A percentile compares a stretch with the other conserved stretches of the same genome.
These are phyloP conservation scores for Amylostereum areolatum DNA, from an alignment of 1,284 basidiomycete genomes.

Conservation along the genomic window DNA sequence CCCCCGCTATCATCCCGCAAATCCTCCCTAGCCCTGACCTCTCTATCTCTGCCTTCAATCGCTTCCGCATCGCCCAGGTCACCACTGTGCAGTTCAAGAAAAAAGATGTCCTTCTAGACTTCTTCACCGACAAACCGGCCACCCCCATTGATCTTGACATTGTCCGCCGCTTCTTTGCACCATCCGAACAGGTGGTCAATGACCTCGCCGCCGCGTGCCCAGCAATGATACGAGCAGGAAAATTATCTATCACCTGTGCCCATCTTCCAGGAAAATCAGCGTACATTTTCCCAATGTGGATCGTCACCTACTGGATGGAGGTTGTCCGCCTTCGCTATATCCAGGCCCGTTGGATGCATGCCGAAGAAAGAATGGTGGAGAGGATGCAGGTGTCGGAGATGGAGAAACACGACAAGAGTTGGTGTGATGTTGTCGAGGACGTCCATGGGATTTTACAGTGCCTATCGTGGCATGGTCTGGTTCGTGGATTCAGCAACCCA, in stretches of 20 bases:
- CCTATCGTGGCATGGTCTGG: neutral
- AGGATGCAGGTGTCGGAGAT: neutral
- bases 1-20: too few species aligned
- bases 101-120: too few species aligned
- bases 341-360: neutral
- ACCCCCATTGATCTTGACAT: too few species aligned
- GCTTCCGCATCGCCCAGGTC: too few species aligned
- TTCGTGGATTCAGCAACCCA: conserved; percentile 1
- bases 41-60: too few species aligned
- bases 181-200: too few species aligned
- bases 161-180: too few species aligned
- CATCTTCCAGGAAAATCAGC: neutral
- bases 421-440: neutral
- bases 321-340: neutral
- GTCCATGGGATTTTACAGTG: neutral
- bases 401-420: neutral
- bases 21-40: too few species aligned
- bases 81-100: too few species aligned
- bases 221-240: neutral
- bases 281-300: neutral
- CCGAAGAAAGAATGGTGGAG: neutral
- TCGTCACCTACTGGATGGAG: neutral
- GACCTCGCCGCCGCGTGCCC: too few species aligned
- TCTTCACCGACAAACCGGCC: too few species aligned
- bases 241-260: neutral